Evolutionary conservation across 495 filamentous ascomycete species (phyloP).

Genomic region (Penicillium lividum): DNA sequence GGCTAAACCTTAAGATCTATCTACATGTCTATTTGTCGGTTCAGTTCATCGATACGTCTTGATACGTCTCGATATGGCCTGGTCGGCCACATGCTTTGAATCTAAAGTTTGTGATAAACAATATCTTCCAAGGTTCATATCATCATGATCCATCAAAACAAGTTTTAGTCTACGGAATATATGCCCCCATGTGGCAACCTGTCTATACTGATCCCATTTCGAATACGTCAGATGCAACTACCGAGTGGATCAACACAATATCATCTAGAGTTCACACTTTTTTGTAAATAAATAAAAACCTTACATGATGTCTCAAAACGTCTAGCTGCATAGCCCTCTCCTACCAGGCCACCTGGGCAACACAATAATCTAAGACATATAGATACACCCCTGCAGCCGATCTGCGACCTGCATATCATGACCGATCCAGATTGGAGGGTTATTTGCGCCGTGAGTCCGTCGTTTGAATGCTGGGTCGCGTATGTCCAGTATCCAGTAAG

Average conservation of each 20-base stretch:
- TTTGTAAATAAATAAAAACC: neutral
- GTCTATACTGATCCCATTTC: neutral
- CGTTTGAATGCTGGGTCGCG: neutral
- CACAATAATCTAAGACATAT: constrained; percentile 16
- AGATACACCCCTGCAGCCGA: constrained; percentile 26
- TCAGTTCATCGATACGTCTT: too few species aligned
- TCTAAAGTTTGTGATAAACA: neutral
- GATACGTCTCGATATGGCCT: neutral
- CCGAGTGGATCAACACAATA: too few species aligned
- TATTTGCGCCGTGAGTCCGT: neutral
- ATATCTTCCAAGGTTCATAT: neutral
- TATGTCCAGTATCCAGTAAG: neutral
- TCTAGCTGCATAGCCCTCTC: neutral
- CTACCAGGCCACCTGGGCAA: neutral
- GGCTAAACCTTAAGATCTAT: neutral
- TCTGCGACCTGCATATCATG: constrained; percentile 23
- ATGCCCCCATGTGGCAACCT: neutral
- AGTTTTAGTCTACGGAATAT: too few species aligned
- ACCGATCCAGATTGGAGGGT: constrained; percentile 22
- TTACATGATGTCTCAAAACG: neutral
- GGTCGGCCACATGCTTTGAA: neutral
- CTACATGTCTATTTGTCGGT: neutral
- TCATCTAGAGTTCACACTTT: neutral
- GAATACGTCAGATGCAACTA: neutral
- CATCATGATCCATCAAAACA: neutral